phyloP scores from a whole-genome alignment of 2,329 filamentous ascomycete species.

The Rutstroemia sp. region DNA sequence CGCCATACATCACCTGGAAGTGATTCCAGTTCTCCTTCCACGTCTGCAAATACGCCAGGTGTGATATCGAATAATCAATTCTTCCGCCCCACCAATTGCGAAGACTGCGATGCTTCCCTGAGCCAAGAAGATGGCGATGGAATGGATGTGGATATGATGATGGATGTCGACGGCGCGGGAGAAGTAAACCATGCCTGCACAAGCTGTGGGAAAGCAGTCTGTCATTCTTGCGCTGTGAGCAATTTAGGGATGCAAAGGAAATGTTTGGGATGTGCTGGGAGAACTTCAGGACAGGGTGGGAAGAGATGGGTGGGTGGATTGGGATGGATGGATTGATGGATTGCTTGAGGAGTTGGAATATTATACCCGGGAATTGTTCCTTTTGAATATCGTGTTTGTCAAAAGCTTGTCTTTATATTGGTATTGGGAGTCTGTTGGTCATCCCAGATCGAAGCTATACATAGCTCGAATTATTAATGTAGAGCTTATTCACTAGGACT shows the following conservation, averaged over 20 bases:
- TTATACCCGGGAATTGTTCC: neutral
- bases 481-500: too few relatives aligned
- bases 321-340: constrained; percentile 14
- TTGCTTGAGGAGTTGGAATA: neutral
- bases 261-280: constrained; percentile 43
- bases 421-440: too few relatives aligned
- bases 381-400: too few relatives aligned
- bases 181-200: constrained; percentile 34
- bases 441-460: too few relatives aligned
- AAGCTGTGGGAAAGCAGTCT: constrained; percentile 48
- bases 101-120: constrained; percentile 43
- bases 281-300: neutral
- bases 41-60: constrained; percentile 1
- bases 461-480: too few relatives aligned
- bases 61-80: constrained; percentile 10
- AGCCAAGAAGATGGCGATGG: constrained; percentile 23
- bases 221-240: constrained; percentile 51
- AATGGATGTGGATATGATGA: constrained; percentile 36
- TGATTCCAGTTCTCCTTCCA: constrained; percentile 18
- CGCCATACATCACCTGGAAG: constrained; percentile 29
- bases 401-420: too few relatives aligned
- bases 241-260: constrained; percentile 46
- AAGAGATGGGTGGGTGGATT: constrained; percentile 18
- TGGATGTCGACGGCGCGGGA: constrained; percentile 30
- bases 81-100: constrained; percentile 37